These are phyloP conservation scores for Sclerotiophoma versabilis DNA, from an alignment of 2,329 filamentous ascomycete genomes.

Conservation along the genomic window DNA sequence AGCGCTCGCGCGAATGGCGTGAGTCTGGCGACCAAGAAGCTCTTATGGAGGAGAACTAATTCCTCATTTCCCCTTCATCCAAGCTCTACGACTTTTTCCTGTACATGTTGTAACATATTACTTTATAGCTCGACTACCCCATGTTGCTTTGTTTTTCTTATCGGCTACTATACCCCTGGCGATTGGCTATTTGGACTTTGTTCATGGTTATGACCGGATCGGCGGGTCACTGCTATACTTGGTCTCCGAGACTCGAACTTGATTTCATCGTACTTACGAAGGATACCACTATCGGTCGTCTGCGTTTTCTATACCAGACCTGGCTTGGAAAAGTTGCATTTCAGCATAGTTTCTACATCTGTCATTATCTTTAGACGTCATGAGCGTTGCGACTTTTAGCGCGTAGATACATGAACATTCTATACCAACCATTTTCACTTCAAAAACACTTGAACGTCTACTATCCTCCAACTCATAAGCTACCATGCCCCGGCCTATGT, in stretches of 20 bases:
- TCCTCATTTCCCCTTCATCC: constrained; percentile 4
- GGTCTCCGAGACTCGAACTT: constrained; percentile 10
- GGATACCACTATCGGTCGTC: constrained; percentile 30
- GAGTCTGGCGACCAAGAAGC: constrained; percentile 79
- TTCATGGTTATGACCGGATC: constrained; percentile 11
- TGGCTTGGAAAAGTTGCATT: constrained; percentile 29
- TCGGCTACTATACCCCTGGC: constrained; percentile 22
- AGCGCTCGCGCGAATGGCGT: constrained; percentile 88
- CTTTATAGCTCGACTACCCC: constrained; percentile 20
- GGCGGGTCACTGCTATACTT: constrained; percentile 16
- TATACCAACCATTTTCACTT: background rate
- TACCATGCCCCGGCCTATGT: background rate
- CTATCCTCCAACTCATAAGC: constrained; percentile 39
- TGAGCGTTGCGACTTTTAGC: constrained; percentile 26
- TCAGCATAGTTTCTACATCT: constrained; percentile 16
- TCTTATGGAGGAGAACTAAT: constrained; percentile 60
- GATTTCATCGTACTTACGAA: constrained; percentile 18
- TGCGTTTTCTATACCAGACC: constrained; percentile 14
- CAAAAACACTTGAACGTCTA: background rate
- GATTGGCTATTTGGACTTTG: constrained; percentile 16
- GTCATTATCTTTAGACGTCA: constrained; percentile 26
- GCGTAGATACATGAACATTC: constrained; percentile 33
- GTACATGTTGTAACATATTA: constrained; percentile 25
- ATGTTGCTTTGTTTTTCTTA: constrained; percentile 20
- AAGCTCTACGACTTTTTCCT: constrained; percentile 23